Evolutionary conservation across 1,284 basidiomycete genomes (phyloP).

Genomic region (Coniferiporia sulphurascens): DNA sequence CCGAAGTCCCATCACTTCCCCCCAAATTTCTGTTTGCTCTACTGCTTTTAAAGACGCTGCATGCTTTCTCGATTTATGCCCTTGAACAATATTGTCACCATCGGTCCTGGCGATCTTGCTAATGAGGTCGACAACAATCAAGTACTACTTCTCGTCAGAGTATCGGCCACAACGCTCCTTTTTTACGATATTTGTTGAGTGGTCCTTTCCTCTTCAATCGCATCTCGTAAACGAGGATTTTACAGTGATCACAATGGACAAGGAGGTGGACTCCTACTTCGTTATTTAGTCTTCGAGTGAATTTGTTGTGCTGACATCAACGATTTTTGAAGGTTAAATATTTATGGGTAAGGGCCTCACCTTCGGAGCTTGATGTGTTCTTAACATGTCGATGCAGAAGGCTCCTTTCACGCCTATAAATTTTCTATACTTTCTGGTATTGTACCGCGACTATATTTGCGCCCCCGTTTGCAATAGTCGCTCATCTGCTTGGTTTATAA

Average conservation of each 20-base stretch:
- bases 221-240: background rate
- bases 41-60: too few relatives aligned
- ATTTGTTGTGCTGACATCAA: background rate
- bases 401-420: background rate
- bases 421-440: background rate
- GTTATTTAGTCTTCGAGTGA: background rate
- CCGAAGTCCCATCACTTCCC: too few relatives aligned
- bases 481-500: background rate
- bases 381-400: background rate
- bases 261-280: background rate
- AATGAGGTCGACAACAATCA: too few relatives aligned
- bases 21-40: too few relatives aligned
- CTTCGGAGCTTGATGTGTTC: background rate
- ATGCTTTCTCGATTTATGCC: too few relatives aligned
- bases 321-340: background rate
- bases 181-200: background rate
- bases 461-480: background rate
- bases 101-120: too few relatives aligned
- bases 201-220: background rate
- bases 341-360: background rate
- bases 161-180: background rate
- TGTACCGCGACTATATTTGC: too few relatives aligned
- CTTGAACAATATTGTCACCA: too few relatives aligned
- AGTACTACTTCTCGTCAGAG: too few relatives aligned
- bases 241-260: background rate